These are phyloP conservation scores for Cavenderia fasciculata DNA, from an alignment of 78 protist species.

Conservation along the genomic window DNA sequence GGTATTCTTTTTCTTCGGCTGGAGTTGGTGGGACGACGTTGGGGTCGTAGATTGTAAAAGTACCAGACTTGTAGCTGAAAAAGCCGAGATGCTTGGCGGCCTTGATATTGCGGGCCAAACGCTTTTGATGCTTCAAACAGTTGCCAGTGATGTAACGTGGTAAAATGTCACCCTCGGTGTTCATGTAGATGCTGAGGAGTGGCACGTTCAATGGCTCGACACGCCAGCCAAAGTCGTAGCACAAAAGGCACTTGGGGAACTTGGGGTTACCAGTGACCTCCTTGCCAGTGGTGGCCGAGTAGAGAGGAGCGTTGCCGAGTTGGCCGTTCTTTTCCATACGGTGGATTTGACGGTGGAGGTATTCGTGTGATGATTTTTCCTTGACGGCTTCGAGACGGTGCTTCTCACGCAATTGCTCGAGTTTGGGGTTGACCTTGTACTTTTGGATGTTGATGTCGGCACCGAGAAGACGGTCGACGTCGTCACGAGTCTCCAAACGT, in stretches of 20 bases:
- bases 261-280: conserved; percentile 14
- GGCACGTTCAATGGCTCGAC: conserved; percentile 61
- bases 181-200: conserved; percentile 13
- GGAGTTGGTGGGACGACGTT: conserved; percentile 18
- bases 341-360: not conserved
- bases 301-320: not conserved
- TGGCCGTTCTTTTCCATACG: not conserved
- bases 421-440: not conserved
- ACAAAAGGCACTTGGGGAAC: conserved; percentile 49
- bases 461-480: no score
- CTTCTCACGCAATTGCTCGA: not conserved
- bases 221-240: conserved; percentile 58
- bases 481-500: not conserved
- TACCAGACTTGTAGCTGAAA: conserved; percentile 18
- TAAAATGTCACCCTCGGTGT: conserved; percentile 28
- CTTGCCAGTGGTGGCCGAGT: conserved; percentile 50
- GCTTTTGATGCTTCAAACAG: conserved; percentile 72
- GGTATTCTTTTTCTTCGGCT: conserved; percentile 3
- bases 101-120: conserved; percentile 36
- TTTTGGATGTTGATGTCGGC: conserved; percentile 20
- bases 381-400: not conserved
- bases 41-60: conserved; percentile 50
- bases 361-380: conserved; percentile 5
- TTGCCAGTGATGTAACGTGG: conserved; percentile 61
- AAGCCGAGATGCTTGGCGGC: conserved; percentile 50